Percentiles rank a stretch among this genome's conserved stretches.
Conservation (phyloP, 495 filamentous ascomycete species). For the Apodospora peruviana region DNA sequence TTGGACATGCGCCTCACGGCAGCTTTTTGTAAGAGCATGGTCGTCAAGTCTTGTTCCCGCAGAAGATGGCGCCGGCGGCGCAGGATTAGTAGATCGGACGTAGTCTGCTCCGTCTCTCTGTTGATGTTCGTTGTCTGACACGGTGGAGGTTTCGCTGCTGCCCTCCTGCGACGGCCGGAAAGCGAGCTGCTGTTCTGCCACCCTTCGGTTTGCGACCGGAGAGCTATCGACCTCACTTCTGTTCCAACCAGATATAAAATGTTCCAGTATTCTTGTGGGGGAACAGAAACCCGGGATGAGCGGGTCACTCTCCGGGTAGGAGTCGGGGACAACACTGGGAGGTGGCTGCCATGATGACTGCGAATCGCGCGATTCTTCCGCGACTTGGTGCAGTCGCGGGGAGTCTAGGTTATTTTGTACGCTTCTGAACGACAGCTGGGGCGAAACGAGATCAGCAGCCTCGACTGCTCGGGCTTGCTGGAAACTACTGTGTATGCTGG, state of each 20-base stretch:
- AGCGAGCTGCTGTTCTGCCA: neutral
- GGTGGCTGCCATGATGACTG: conserved; percentile 29
- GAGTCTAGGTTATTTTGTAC: conserved; percentile 40
- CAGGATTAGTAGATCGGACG: too few species aligned
- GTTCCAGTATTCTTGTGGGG: conserved; percentile 37
- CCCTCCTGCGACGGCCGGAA: too few species aligned
- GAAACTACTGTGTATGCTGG: too few species aligned
- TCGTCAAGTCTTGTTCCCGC: too few species aligned
- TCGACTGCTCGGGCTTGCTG: neutral
- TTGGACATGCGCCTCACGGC: too few species aligned
- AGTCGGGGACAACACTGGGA: conserved; percentile 38
- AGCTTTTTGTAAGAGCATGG: too few species aligned
- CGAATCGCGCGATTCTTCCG: neutral
- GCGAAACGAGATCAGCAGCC: conserved; percentile 14
- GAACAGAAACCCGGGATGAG: conserved; percentile 26
- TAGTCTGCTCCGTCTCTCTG: too few species aligned
- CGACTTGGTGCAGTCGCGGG: conserved; percentile 20
- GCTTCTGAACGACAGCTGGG: conserved; percentile 39
- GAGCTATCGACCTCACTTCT: conserved; percentile 17
- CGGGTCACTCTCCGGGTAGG: conserved; percentile 25
- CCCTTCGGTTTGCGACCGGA: neutral
- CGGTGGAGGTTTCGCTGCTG: too few species aligned
- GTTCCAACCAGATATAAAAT: conserved; percentile 29
- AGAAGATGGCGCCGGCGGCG: too few species aligned
- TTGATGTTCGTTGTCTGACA: too few species aligned